Conservation (phyloP, 345 rosid genomes). For the Eucalyptus curtisii region DNA sequence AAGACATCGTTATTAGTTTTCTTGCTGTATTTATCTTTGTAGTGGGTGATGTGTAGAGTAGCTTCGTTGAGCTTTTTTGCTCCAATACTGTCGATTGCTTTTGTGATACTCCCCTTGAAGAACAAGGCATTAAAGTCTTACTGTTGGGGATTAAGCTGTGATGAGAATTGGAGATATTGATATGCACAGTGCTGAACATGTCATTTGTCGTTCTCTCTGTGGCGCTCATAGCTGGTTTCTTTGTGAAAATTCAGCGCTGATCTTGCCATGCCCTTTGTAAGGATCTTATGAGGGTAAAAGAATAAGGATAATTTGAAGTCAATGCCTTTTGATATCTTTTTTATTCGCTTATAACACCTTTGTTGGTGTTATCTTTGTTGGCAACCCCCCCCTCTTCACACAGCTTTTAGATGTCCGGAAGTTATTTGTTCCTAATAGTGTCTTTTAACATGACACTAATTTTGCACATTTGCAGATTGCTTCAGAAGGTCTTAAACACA, state of each 20-base stretch:
- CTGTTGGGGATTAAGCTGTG: not conserved
- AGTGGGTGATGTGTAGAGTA: not conserved
- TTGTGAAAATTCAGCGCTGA: not conserved
- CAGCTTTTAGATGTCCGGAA: not conserved
- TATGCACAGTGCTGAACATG: not conserved
- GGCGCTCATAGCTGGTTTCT: not conserved
- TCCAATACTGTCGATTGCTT: not conserved
- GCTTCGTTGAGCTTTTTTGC: not conserved
- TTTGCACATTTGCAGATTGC: conserved; percentile 17
- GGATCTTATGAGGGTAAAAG: not conserved
- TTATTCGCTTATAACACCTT: not conserved
- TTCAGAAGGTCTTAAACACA: conserved; percentile 41
- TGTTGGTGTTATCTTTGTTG: not conserved
- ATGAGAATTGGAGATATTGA: not conserved
- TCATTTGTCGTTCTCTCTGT: not conserved
- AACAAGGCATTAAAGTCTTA: not conserved
- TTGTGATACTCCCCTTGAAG: not conserved
- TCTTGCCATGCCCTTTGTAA: not conserved
- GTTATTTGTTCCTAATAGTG: not conserved
- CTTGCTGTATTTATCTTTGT: not conserved
- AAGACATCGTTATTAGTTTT: not conserved
- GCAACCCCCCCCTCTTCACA: not conserved
- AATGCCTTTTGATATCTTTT: not conserved
- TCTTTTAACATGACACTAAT: not conserved
- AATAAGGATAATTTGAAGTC: not conserved